Base-by-base conservation (phyloP, 208 protist species). In the Cochliopodium minus region DNA sequence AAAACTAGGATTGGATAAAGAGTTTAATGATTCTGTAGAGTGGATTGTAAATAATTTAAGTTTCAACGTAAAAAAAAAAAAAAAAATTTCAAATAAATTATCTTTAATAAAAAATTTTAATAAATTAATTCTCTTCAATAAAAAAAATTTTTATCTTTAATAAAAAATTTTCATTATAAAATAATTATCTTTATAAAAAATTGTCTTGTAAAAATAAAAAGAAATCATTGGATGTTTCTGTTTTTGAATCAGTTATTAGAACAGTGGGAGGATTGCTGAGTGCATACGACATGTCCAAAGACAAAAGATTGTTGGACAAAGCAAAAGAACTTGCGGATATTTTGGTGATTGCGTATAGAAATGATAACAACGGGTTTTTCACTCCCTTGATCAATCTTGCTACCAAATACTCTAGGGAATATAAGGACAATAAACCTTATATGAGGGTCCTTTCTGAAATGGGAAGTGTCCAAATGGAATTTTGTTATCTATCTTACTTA, bases 201-300 rank as follows among this genome's bases (percentile, higher is more conserved):
- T 23, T 20, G 2, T 23, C 5, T 42, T 42, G 15, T 23, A 9
- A 42, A 22, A 13, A 13, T 10, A 36, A 36, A 38, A 15, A 15
- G 34, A 15, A 38, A 38, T 38, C 34, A 38, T 5, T 52, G 17
- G 52, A 63, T 25, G 52, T 83, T 6, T 81, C 60, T n/a, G 35
- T 83, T 20, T 87, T 88, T 59, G 81, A 87, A 51, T 76, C 79
- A 4, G 80, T 47, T n/a, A 88, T 88, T 36, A 54, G 80, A 42
- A 61, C 70, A 34, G 5, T 88, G 4, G 77, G 77, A 25, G 73
- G 69, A 22, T 72, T 88, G 36, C 51, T 88, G 4, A 57, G 77
- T 22, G 73, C 68, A 0, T 87, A 82, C 54, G 43, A 76, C 10
- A 49, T 86, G 1, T 68, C 72, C 15, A 35, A 47, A 9, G 59